A percentile compares a stretch with the other conserved stretches of the same genome.
Conservation (phyloP, 306 rosid genomes). For the Lathyrus oleraceus region DNA sequence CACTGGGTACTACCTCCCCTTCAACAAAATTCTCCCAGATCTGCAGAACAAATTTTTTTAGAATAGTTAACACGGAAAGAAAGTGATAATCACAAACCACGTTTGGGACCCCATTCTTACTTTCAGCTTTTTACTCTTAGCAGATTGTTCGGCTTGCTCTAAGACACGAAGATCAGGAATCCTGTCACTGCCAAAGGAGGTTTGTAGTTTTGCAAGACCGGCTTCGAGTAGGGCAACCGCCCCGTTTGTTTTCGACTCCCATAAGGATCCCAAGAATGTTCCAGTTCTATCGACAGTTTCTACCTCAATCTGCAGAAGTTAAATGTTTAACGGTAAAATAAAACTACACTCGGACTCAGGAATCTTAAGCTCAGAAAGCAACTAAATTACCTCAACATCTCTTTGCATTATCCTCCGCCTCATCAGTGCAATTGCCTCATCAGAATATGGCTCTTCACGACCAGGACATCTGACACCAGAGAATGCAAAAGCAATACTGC, state of each 20-base stretch:
- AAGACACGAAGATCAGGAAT: conserved; percentile 82
- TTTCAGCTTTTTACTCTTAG: conserved; percentile 76
- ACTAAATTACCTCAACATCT: conserved; percentile 80
- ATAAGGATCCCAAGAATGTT: conserved; percentile 92
- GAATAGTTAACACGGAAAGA: conserved; percentile 32
- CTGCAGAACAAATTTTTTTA: conserved; percentile 55
- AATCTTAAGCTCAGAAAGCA: conserved; percentile 29
- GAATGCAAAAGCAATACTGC: conserved; percentile 90
- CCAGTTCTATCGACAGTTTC: conserved; percentile 96
- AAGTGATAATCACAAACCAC: neutral
- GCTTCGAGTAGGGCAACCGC: conserved; percentile 83
- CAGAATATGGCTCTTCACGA: conserved; percentile 88
- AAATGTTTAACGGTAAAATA: conserved; percentile 11
- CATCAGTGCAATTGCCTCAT: conserved; percentile 95
- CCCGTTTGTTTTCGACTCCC: conserved; percentile 82
- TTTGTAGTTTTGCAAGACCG: conserved; percentile 87
- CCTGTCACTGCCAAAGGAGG: conserved; percentile 85
- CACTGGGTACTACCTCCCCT: conserved; percentile 88
- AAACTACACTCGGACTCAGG: conserved; percentile 24
- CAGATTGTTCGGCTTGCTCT: conserved; percentile 88
- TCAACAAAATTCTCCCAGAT: conserved; percentile 96
- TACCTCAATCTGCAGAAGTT: conserved; percentile 71
- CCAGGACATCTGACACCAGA: conserved; percentile 99
- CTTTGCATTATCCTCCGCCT: conserved; percentile 97
- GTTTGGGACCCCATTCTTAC: conserved; percentile 49